These are phyloP conservation scores for Prunella vulgaris DNA, from an alignment of 257 asterid genomes.

Conservation along the genomic window DNA sequence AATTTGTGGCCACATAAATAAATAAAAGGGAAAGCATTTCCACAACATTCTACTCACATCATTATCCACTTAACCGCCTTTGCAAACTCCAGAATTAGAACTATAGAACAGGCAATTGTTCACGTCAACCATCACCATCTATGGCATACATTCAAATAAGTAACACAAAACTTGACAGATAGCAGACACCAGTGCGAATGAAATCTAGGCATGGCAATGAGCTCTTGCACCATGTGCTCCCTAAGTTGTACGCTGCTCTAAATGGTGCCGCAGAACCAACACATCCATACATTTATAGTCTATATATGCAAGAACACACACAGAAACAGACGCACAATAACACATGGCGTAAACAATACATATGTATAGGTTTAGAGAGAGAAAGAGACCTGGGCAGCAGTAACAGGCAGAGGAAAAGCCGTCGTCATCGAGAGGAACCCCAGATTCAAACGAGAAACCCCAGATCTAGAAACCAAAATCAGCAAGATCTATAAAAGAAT, in stretches of 20 bases:
- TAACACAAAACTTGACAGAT: not conserved
- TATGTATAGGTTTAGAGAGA: constrained; percentile 13
- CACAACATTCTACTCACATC: constrained; percentile 6
- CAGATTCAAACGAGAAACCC: constrained; percentile 36
- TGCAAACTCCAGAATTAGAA: not conserved
- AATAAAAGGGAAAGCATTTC: not conserved
- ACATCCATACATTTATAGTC: constrained; percentile 5
- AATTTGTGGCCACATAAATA: not conserved
- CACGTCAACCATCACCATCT: not conserved
- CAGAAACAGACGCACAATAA: not conserved
- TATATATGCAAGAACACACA: not conserved
- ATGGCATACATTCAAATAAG: not conserved
- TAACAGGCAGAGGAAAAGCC: constrained; percentile 68
- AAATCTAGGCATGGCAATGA: not conserved
- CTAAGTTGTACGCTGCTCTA: not conserved
- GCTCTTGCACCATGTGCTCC: constrained; percentile 18
- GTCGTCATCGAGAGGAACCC: constrained; percentile 50
- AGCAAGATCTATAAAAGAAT: constrained; percentile 41
- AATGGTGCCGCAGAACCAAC: constrained; percentile 19
- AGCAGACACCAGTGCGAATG: not conserved
- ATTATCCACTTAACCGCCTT: not conserved
- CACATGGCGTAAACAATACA: not conserved
- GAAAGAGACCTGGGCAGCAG: constrained; percentile 74
- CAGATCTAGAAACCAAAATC: constrained; percentile 59
- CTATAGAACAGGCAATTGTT: not conserved